These are phyloP conservation scores for Helichrysum umbraculigerum DNA, from an alignment of 129 eudicot genomes.

Conservation along the genomic window DNA sequence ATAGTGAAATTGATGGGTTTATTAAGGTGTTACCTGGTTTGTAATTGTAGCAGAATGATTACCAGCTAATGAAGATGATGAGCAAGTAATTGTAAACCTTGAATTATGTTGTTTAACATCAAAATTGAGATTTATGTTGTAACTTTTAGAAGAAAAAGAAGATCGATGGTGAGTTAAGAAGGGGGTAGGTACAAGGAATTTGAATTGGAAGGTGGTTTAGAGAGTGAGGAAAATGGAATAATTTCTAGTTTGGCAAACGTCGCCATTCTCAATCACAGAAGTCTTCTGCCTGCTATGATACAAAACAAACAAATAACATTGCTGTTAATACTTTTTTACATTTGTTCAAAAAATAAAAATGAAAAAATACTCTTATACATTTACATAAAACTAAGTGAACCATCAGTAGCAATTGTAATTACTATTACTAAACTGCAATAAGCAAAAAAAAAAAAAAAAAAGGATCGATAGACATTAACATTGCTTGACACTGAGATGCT, in stretches of 20 bases:
- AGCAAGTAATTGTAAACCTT: slow-evolving; percentile 45
- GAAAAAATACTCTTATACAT: too few relatives aligned
- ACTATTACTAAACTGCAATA: not conserved
- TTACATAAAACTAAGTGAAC: not conserved
- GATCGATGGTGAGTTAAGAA: slow-evolving; percentile 15
- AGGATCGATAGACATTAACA: too few relatives aligned
- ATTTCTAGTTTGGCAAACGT: slow-evolving; percentile 67
- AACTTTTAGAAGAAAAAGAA: not conserved
- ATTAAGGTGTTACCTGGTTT: slow-evolving; percentile 32
- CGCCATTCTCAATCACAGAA: slow-evolving; percentile 44
- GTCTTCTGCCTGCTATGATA: not conserved
- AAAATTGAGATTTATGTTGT: slow-evolving; percentile 2
- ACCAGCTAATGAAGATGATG: slow-evolving; percentile 25
- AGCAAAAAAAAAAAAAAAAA: too few relatives aligned
- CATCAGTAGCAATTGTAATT: not conserved
- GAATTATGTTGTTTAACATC: slow-evolving; percentile 8
- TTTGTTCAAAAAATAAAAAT: too few relatives aligned
- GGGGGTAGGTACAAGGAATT: not conserved
- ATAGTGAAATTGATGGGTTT: too few relatives aligned
- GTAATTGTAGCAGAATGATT: slow-evolving; percentile 24
- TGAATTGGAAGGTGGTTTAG: not conserved
- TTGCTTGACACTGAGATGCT: not conserved
- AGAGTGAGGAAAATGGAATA: not conserved
- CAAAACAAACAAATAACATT: not conserved
- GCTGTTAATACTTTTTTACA: not conserved